A percentile compares a stretch with the other conserved stretches of the same genome.
These are phyloP conservation scores for Fagus sylvatica DNA, from an alignment of 306 rosid genomes.

Conservation along the genomic window DNA sequence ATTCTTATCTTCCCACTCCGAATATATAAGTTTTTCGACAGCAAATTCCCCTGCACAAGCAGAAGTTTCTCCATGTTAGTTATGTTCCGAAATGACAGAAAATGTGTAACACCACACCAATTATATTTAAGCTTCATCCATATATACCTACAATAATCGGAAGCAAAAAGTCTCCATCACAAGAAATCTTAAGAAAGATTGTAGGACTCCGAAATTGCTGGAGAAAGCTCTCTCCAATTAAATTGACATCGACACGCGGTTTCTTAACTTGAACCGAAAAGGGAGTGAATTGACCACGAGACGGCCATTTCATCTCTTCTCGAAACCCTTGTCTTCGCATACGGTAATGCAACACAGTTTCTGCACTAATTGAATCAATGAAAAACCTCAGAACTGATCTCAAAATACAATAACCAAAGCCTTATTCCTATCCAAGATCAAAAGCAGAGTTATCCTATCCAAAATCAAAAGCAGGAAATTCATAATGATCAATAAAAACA, in stretches of 20 bases:
- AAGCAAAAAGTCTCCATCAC: slow-evolving; percentile 84
- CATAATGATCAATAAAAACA: neutral
- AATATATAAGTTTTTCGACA: slow-evolving; percentile 66
- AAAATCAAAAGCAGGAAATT: neutral
- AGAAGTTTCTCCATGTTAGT: slow-evolving; percentile 13
- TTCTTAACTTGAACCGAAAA: slow-evolving; percentile 32
- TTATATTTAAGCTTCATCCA: neutral
- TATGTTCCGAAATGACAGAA: slow-evolving; percentile 13
- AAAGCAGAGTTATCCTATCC: neutral
- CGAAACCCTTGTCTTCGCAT: slow-evolving; percentile 67
- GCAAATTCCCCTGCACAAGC: slow-evolving; percentile 71
- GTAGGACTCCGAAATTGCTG: slow-evolving; percentile 84
- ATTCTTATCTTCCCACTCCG: slow-evolving; percentile 51
- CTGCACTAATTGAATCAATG: slow-evolving; percentile 59
- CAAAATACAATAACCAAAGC: no score
- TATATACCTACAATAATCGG: slow-evolving; percentile 91
- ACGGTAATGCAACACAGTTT: slow-evolving; percentile 72
- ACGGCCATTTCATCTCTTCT: slow-evolving; percentile 45
- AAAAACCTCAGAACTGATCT: slow-evolving; percentile 41
- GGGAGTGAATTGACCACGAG: slow-evolving; percentile 39
- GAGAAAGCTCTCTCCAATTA: slow-evolving; percentile 51
- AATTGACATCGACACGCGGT: slow-evolving; percentile 30
- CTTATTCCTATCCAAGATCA: no score
- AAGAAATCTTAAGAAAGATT: slow-evolving; percentile 88
- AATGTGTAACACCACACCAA: neutral